A percentile compares a stretch with the other conserved stretches of the same genome.
Conservation (phyloP, 805 yeast species). For the Candida nonsorbophila region DNA sequence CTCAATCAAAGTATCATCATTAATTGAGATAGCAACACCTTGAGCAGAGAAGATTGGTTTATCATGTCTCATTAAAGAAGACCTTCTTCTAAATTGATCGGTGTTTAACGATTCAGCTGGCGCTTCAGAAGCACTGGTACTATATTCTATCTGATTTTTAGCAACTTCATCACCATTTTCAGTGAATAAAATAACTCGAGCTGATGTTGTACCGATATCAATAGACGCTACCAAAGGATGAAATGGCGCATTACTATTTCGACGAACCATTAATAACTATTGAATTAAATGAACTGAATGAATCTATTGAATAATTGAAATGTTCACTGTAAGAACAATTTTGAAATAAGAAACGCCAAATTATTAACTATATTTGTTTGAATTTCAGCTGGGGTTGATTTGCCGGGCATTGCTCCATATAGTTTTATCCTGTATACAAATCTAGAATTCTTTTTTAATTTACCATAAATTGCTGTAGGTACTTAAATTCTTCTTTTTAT, state of each 20-base stretch:
- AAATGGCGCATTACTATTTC: constrained; percentile 36
- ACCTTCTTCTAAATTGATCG: constrained; percentile 42
- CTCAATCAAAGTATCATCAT: constrained; percentile 59
- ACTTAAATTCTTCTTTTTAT: no score
- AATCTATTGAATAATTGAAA: no score
- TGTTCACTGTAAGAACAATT: no score
- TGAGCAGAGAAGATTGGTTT: constrained; percentile 66
- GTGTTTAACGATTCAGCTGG: constrained; percentile 37
- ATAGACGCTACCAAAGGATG: constrained; percentile 58
- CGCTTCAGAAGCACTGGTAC: constrained; percentile 62
- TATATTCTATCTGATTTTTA: constrained; percentile 85
- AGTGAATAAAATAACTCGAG: constrained; percentile 79
- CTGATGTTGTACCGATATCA: constrained; percentile 90
- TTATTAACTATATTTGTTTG: no score
- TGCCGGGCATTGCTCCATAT: no score
- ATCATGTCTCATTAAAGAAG: constrained; percentile 39
- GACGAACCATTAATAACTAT: constrained; percentile 30
- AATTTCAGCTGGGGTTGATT: no score
- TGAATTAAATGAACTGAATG: no score
- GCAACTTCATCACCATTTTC: constrained; percentile 73
- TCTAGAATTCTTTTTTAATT: no score
- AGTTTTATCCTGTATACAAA: no score
- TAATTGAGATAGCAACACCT: constrained; percentile 63
- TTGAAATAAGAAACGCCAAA: no score
- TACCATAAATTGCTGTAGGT: no score